phyloP scores from a whole-genome alignment of 129 eudicot genomes.

The Tagetes erecta region DNA sequence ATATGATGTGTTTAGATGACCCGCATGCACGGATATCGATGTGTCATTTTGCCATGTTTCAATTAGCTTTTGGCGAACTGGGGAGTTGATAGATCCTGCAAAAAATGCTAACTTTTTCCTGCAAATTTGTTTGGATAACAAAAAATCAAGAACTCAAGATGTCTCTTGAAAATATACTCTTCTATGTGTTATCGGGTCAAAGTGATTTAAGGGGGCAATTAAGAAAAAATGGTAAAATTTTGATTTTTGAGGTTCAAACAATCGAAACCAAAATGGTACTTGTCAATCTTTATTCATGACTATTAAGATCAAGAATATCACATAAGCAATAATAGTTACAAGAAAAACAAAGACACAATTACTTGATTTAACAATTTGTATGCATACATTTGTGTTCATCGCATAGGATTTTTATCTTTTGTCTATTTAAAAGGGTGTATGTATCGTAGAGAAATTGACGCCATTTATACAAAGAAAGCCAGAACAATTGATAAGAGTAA shows the following conservation, averaged over 20 bases:
- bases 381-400: neutral
- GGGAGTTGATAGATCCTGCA: slow-evolving; percentile 84
- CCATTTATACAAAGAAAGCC: neutral
- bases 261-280: neutral
- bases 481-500: neutral
- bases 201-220: neutral
- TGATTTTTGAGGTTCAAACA: neutral
- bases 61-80: slow-evolving; percentile 66
- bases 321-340: neutral
- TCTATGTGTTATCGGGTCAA: neutral
- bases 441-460: neutral
- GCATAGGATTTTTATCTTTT: neutral
- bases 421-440: neutral
- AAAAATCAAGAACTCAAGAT: slow-evolving; percentile 2
- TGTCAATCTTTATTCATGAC: neutral
- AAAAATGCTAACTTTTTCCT: slow-evolving; percentile 80
- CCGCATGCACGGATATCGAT: slow-evolving; percentile 50
- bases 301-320: slow-evolving; percentile 3
- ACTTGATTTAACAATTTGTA: neutral
- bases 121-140: slow-evolving; percentile 13
- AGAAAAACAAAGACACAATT: neutral
- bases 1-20: slow-evolving; percentile 49
- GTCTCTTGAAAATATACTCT: neutral
- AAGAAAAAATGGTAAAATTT: neutral
- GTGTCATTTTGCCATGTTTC: slow-evolving; percentile 64